Conservation (phyloP, 495 filamentous ascomycete species). For the Podospora comata region DNA sequence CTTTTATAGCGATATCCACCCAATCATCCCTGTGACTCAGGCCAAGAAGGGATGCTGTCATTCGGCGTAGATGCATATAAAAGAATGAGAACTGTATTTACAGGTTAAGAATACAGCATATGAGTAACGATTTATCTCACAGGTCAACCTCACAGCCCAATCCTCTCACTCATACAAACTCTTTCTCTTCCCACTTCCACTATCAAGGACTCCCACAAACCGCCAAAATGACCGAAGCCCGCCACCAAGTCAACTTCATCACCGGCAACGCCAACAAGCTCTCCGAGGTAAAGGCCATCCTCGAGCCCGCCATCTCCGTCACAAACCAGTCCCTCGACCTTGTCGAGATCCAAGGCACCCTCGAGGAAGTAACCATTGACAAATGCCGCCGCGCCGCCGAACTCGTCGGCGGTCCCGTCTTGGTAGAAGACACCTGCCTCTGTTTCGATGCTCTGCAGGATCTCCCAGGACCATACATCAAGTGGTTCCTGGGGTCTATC, state of each 20-base stretch:
- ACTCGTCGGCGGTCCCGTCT: slow-evolving; percentile 72
- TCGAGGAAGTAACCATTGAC: slow-evolving; percentile 84
- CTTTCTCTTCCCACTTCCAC: not conserved
- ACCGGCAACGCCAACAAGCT: slow-evolving; percentile 96
- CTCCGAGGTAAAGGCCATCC: slow-evolving; percentile 77
- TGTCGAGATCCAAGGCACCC: slow-evolving; percentile 84
- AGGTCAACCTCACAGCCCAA: not conserved
- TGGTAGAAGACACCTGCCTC: slow-evolving; percentile 93
- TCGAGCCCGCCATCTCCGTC: slow-evolving; percentile 69
- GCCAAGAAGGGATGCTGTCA: not conserved
- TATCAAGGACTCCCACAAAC: not conserved
- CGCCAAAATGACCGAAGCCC: slow-evolving; percentile 20
- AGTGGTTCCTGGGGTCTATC: slow-evolving; percentile 83
- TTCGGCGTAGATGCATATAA: not conserved
- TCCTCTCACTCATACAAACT: too few relatives aligned
- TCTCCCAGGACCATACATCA: slow-evolving; percentile 96
- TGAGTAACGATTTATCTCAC: not conserved
- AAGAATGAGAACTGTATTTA: not conserved
- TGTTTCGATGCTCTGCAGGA: slow-evolving; percentile 87
- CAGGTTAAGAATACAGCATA: not conserved
- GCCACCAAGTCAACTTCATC: slow-evolving; percentile 74
- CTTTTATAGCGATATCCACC: slow-evolving; percentile 3
- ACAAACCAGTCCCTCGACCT: slow-evolving; percentile 72
- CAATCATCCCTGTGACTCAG: not conserved
- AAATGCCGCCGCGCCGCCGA: slow-evolving; percentile 81